Base-by-base conservation (phyloP, 2,329 filamentous ascomycete genomes). In the Fusarium sp. region DNA sequence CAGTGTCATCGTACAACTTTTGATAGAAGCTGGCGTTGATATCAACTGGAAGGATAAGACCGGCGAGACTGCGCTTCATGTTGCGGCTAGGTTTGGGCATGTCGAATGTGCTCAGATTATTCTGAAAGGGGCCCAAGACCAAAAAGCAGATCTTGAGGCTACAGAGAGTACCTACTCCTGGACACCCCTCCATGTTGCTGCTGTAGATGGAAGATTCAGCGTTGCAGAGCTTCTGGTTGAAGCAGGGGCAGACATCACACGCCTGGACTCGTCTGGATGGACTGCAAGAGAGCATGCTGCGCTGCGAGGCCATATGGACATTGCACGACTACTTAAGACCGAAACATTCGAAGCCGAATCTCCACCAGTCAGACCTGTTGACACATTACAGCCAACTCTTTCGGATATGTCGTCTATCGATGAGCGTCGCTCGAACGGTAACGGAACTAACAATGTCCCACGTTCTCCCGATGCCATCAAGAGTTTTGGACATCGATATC, bases 141-240 rank as follows among this genome's bases (percentile, higher is more conserved):
- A 96, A 71, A 93, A 90, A 74, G 89, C 90, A 1, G 82, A 97
- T 65, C 82, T 94, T 1, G 91, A 97, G 72, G 81, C 97, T 36
- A 81, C 86, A 0, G 96, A 99, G 76, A 92, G 91, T 55, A 91
- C 91, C 0, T 98, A 97, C 76, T 89, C 91, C 4, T 99, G 96
- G 95, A 97, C 96, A 1, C 93, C 96, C n/a, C 83, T 99, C 13
- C 96, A 97, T 75, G 91, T 97, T 68, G 93, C 95, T 11, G 92
- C 92, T 55, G 95, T 98, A 4, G 94, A 99, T 75, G 95, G 95
- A 0, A 91, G 94, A 69, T 79, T 93, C 12, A 80, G 85, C 0
- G 88, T 97, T 40, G 92, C 92, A 1, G 86, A 94, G 74, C 83
- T 96, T 26, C 84, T 99, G 6, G 86, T 97, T 40, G 87, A 91